Evolutionary conservation across 2,329 filamentous ascomycete genomes (phyloP), one percentile per base, ranked within the genome.

Genomic region (Fusarium sp.): DNA sequence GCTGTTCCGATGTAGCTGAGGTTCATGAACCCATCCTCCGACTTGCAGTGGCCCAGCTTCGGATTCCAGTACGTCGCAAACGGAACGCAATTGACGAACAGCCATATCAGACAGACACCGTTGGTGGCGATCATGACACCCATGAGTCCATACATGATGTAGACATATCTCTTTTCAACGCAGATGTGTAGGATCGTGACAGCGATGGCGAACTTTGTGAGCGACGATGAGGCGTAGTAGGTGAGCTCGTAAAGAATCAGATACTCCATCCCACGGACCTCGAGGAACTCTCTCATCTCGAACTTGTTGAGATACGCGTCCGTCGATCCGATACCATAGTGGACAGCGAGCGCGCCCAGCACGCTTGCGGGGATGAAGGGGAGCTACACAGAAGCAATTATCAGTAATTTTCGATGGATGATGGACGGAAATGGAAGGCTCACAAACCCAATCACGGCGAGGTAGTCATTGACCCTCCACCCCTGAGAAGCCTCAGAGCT

Each of bases 1-100:
- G 70, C 63, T 0, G 78, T 74, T 5, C 64, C 62, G 20, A 74
- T 49, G 8, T 73, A 74, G 4, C 72, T 73, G 33, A 74, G 33
- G 2, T 62, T 55, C 7, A 70, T 5, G 9, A 73, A 72, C 0
- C 63, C 71, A 5, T 65, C 46, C 4, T 44, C 57, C 4, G 63
- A 44, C 36, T 72, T 72, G 53, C 69, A 73, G 8, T 70, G 51
- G 0, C 71, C 69, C 3, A 58, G 5, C 2, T 63, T 69, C 3
- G 66, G 56, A 36, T 73, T 73, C 66, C 69, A 73, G 10, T 72
- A 72, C 2, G 60, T 42, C 4, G 67, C 60, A 3, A 73, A 70
- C 0, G 69, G 69, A 2, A 59, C 24, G 2, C 69, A 73, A 33
- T 73, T 73, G 38, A 59, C n/a, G 14, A 72, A 70, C 8, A 72